These are phyloP conservation scores for Heritiera fomes DNA, from an alignment of 345 rosid species.

Conservation along the genomic window DNA sequence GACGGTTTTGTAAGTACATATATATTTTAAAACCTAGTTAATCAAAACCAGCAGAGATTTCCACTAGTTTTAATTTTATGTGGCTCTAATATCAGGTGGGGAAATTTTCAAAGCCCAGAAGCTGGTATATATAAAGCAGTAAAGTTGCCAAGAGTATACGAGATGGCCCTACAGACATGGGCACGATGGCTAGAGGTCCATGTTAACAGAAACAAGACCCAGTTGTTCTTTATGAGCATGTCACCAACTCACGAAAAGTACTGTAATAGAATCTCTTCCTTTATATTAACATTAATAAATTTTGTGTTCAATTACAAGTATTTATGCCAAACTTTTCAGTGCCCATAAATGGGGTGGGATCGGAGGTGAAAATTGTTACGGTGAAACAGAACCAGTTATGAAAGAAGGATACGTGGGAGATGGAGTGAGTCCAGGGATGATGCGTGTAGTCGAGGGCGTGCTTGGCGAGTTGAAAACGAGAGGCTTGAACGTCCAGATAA, in stretches of 20 bases:
- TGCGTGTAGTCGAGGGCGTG: conserved; percentile 49
- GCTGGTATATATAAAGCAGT: conserved; percentile 67
- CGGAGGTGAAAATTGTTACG: conserved; percentile 51
- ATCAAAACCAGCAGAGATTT: neutral
- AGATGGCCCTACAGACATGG: conserved; percentile 80
- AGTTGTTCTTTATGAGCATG: conserved; percentile 76
- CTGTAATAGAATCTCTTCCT: neutral
- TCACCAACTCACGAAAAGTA: conserved; percentile 91
- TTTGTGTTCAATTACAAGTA: neutral
- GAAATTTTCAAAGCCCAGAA: conserved; percentile 59
- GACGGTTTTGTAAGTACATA: conserved; percentile 66
- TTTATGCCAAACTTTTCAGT: conserved; percentile 33
- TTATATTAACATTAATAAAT: neutral
- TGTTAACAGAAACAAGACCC: conserved; percentile 60
- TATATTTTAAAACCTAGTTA: neutral
- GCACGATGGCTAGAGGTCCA: conserved; percentile 82
- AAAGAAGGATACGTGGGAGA: conserved; percentile 57
- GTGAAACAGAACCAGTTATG: conserved; percentile 49
- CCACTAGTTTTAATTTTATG: neutral
- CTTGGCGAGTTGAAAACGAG: conserved; percentile 40
- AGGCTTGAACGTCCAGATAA: conserved; percentile 55
- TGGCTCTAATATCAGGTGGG: conserved; percentile 47
- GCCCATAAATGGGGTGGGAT: conserved; percentile 80
- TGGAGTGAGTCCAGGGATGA: conserved; percentile 59
- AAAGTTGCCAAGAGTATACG: conserved; percentile 69